These are phyloP conservation scores for Xylariomycetidae sp. DNA, from an alignment of 2,329 filamentous ascomycete species.

Conservation along the genomic window DNA sequence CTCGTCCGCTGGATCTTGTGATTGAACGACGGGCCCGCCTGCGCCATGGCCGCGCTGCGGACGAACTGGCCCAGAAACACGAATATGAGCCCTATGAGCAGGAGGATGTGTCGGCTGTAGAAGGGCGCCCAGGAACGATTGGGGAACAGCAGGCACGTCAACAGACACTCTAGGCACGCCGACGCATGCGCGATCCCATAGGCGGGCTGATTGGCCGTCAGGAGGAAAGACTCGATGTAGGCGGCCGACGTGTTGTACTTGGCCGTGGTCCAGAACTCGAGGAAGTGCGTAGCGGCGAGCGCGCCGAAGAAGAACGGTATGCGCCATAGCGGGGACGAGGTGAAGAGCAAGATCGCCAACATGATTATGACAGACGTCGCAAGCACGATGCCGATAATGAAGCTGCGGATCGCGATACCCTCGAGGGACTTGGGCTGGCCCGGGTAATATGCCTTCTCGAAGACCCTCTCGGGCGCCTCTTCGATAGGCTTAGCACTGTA, in stretches of 20 bases:
- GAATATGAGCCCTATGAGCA: slow-evolving; percentile 57
- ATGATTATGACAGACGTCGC: slow-evolving; percentile 31
- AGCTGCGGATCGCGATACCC: slow-evolving; percentile 55
- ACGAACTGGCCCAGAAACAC: slow-evolving; percentile 68
- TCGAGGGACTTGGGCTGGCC: slow-evolving; percentile 52
- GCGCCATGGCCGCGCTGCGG: slow-evolving; percentile 79
- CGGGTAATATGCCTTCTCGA: slow-evolving; percentile 35
- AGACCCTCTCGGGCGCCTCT: slow-evolving; percentile 22
- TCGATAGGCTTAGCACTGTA: slow-evolving; percentile 23
- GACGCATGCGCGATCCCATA: slow-evolving; percentile 79
- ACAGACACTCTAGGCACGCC: slow-evolving; percentile 68
- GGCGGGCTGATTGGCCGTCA: slow-evolving; percentile 76
- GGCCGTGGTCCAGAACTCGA: slow-evolving; percentile 92
- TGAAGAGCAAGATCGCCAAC: slow-evolving; percentile 28
- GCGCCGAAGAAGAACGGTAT: slow-evolving; percentile 62
- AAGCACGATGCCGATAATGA: slow-evolving; percentile 46
- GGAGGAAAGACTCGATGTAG: slow-evolving; percentile 70
- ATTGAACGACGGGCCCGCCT: slow-evolving; percentile 89
- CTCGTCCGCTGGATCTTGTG: slow-evolving; percentile 74
- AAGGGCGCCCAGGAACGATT: slow-evolving; percentile 41
- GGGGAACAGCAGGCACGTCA: slow-evolving; percentile 56
- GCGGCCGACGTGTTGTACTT: slow-evolving; percentile 74
- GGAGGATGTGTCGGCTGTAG: slow-evolving; percentile 35
- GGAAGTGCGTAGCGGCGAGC: slow-evolving; percentile 84
- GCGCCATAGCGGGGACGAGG: slow-evolving; percentile 52